Conservation (phyloP, 148 eudicot species). For the Pouteria glomerata region DNA sequence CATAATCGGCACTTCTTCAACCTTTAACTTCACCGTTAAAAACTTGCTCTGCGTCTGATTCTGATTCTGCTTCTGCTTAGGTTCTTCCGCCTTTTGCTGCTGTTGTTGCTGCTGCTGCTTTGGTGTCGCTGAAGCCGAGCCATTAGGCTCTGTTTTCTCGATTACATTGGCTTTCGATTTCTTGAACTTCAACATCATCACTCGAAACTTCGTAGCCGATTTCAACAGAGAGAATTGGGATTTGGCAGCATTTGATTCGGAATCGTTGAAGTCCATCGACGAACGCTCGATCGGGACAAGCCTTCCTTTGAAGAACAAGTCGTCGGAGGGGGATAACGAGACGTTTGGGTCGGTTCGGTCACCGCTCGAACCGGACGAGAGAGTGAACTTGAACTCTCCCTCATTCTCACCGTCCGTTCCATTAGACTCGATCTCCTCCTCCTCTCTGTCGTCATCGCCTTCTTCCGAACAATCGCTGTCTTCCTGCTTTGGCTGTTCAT, state of each 20-base stretch:
- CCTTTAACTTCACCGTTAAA: constrained; percentile 46
- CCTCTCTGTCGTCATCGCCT: background rate
- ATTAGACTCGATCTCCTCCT: constrained; percentile 10
- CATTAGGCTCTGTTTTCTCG: background rate
- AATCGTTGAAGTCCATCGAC: too few relatives aligned
- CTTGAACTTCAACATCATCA: constrained; percentile 59
- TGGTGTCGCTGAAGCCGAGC: background rate
- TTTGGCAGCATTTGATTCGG: constrained; percentile 23
- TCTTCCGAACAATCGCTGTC: background rate
- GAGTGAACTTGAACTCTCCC: constrained; percentile 25
- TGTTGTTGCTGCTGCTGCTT: constrained; percentile 7
- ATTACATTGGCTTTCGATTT: constrained; percentile 29
- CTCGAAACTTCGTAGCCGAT: constrained; percentile 55
- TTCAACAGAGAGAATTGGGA: constrained; percentile 29
- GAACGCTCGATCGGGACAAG: constrained; percentile 27
- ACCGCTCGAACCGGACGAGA: constrained; percentile 14
- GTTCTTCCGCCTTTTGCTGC: too few relatives aligned
- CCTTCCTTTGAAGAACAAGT: constrained; percentile 49
- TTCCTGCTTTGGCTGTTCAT: constrained; percentile 12
- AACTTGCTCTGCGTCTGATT: constrained; percentile 21
- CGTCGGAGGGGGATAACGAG: constrained; percentile 51
- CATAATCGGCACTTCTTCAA: constrained; percentile 51
- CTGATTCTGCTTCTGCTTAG: too few relatives aligned
- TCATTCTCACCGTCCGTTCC: constrained; percentile 9
- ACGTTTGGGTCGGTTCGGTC: constrained; percentile 22